Base-by-base conservation (phyloP, 106 monocot genomes). In the Apostasia ramifera region DNA sequence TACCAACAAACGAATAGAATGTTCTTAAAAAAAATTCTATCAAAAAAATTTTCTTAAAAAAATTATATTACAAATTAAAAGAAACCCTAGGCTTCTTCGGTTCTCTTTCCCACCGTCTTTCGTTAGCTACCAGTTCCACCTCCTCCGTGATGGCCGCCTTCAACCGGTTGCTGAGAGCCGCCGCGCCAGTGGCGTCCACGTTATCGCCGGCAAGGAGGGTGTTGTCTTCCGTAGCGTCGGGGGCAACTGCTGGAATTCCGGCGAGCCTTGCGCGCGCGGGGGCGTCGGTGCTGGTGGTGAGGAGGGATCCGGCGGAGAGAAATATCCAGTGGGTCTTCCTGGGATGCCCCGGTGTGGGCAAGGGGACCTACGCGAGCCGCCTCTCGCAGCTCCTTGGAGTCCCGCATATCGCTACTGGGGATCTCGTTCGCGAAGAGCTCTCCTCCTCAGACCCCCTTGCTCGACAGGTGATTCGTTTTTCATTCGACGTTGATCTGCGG, bases 341-440 rank as follows among this genome's bases (percentile, higher is more conserved):
- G 13, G 94, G 94, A 10, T 88, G 94, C 70, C 94, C 94, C 2
- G 91, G 94, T 50, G 91, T 94, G 26, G 94, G 94, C n/a, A 94
- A 94, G 73, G 94, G 94, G 1, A 94, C 94, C 5, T 94, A 94
- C 55, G 94, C 94, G 2, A 83, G 94, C 78, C 82, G 94, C 45
- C 83, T 94, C 47, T 94, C 88, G 5, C 80, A 84, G 64, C 75
- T 94, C 26, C 80, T 94, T 14, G 79, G 79, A 52, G 88, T 91
- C 5, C 91, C 94, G n/a, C 94, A 91, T 70, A 95, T 95, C 78
- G 88, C 94, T 74, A 95, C 94, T 8, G 94, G 94, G n/a, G 94
- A 95, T 75, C 94, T 95, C 61, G 94, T 95, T 6, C 82, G 94
- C 40, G 81, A 91, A 44, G 94, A 91, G 85, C 88, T 91, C 75